Percentiles rank a stretch among this genome's conserved stretches.
phyloP scores from a whole-genome alignment of 164 flowering plant species.

The Chimonanthus praecox region DNA sequence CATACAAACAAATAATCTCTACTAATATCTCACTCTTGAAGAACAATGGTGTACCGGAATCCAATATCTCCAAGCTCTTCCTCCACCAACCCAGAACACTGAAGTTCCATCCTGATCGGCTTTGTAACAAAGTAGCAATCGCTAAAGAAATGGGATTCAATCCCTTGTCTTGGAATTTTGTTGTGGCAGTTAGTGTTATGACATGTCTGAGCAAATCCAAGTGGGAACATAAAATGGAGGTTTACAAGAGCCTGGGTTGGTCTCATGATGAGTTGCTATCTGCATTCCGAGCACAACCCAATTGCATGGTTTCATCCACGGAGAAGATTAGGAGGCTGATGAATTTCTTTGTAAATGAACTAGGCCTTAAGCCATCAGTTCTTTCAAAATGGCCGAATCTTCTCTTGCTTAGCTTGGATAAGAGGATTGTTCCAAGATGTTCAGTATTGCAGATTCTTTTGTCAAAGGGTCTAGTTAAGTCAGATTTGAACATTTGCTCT shows the following conservation, averaged over 20 bases:
- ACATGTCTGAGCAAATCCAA: background rate
- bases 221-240: constrained; percentile 7
- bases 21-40: constrained; percentile 1
- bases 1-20: background rate
- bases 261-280: constrained; percentile 2
- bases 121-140: background rate
- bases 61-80: background rate
- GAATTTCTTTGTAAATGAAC: background rate
- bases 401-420: constrained; percentile 7
- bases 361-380: background rate
- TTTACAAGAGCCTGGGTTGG: constrained; percentile 6
- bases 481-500: background rate
- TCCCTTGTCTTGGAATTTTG: background rate
- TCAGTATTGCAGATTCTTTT: background rate
- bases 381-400: background rate
- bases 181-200: background rate
- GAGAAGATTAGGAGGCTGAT: constrained; percentile 3
- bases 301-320: background rate
- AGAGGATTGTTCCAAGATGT: constrained; percentile 2
- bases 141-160: background rate
- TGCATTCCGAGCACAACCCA: background rate
- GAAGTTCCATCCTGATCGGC: background rate
- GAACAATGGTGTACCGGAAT: background rate
- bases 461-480: background rate
- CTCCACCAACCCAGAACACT: background rate